phyloP scores from a whole-genome alignment of 495 filamentous ascomycete genomes.

The Penicillium egyptiacum region DNA sequence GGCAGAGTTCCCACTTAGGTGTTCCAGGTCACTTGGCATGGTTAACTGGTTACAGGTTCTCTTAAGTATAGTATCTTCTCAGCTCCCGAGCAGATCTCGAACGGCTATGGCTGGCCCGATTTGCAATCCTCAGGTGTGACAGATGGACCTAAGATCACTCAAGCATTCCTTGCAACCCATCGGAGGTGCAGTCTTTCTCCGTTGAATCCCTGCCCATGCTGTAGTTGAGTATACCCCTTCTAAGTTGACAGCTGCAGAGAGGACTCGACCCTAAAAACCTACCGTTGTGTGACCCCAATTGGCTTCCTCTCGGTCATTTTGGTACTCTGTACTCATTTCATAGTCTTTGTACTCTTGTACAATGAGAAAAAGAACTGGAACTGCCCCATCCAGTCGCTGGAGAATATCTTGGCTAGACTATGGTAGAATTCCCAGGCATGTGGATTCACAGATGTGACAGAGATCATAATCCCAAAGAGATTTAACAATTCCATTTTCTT shows the following conservation, averaged over 20 bases:
- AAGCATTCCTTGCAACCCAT: slow-evolving; percentile 3
- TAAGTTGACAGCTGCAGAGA: neutral
- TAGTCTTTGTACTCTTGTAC: neutral
- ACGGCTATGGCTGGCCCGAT: slow-evolving; percentile 10
- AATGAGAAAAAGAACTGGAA: slow-evolving; percentile 1
- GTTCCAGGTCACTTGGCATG: slow-evolving; percentile 3
- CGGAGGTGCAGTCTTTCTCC: neutral
- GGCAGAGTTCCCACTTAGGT: neutral
- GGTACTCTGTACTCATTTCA: neutral
- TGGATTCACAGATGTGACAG: slow-evolving; percentile 12
- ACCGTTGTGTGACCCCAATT: neutral
- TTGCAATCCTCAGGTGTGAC: slow-evolving; percentile 10
- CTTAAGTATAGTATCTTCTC: neutral
- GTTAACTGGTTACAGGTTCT: neutral
- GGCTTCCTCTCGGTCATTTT: neutral
- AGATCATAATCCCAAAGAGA: neutral
- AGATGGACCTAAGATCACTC: slow-evolving; percentile 4
- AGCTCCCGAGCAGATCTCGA: neutral
- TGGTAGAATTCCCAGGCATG: neutral
- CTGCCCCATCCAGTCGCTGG: slow-evolving; percentile 9
- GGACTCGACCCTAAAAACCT: neutral
- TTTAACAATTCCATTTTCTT: slow-evolving; percentile 9
- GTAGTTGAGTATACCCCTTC: neutral
- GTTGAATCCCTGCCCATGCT: neutral
- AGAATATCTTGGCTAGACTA: slow-evolving; percentile 4